Percentiles rank a stretch among this genome's conserved stretches.
Conservation (phyloP, 2,329 filamentous ascomycete species). For the Botryotinia narcissicola region DNA sequence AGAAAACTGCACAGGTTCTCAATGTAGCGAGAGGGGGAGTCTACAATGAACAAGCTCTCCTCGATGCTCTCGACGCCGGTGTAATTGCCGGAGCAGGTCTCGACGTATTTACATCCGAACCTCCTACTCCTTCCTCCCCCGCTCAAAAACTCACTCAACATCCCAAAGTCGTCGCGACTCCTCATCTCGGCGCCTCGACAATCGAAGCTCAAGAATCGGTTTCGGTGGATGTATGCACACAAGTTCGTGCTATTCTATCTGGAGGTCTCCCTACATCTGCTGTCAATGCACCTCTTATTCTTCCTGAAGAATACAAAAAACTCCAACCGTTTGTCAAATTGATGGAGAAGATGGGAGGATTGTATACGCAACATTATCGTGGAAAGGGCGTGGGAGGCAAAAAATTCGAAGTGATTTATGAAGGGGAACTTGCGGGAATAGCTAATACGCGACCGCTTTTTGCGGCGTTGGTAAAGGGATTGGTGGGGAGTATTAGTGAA, state of each 20-base stretch:
- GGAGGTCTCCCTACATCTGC: constrained; percentile 73
- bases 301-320: constrained; percentile 76
- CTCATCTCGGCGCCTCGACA: constrained; percentile 76
- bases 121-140: constrained; percentile 56
- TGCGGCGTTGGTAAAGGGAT: constrained; percentile 74
- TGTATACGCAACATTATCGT: constrained; percentile 74
- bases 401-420: constrained; percentile 73
- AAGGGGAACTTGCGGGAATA: constrained; percentile 69
- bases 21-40: constrained; percentile 81
- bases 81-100: constrained; percentile 74
- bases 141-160: constrained; percentile 65
- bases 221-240: constrained; percentile 76
- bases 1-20: constrained; percentile 67
- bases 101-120: constrained; percentile 77
- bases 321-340: constrained; percentile 74
- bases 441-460: constrained; percentile 76
- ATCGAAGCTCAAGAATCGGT: constrained; percentile 84
- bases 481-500: constrained; percentile 67
- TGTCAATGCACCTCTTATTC: constrained; percentile 78
- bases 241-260: constrained; percentile 70
- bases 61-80: constrained; percentile 66
- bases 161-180: constrained; percentile 71
- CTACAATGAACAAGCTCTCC: constrained; percentile 71
- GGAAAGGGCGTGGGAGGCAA: constrained; percentile 52
- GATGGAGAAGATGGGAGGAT: constrained; percentile 73